Conservation (phyloP, 768 basidiomycete species). For the Boletus speciosus region DNA sequence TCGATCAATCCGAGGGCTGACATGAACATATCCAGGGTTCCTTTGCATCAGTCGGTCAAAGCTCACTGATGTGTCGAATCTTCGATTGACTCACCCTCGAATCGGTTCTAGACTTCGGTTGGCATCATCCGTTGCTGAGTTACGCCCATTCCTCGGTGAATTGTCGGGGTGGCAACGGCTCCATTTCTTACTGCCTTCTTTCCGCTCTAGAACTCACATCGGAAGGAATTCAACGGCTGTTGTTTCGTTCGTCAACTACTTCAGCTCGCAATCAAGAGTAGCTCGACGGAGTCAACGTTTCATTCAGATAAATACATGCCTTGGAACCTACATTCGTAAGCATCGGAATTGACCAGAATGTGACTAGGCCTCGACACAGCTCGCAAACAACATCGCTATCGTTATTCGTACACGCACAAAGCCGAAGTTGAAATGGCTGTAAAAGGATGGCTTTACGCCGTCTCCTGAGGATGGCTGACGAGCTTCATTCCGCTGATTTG, state of each 20-base stretch:
- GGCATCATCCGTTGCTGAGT: not conserved
- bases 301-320: slow-evolving; percentile 7
- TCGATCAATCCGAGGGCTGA: slow-evolving; percentile 9
- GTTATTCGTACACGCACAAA: slow-evolving; percentile 16
- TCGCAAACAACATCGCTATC: not conserved
- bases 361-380: not conserved
- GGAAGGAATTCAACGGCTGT: not conserved
- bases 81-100: slow-evolving; percentile 1
- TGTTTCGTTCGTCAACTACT: not conserved
- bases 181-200: not conserved
- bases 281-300: not conserved
- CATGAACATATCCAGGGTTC: slow-evolving; percentile 9
- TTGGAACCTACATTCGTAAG: not conserved
- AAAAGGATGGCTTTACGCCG: slow-evolving; percentile 10
- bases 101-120: slow-evolving; percentile 5
- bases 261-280: not conserved
- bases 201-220: not conserved
- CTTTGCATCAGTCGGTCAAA: not conserved
- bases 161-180: not conserved
- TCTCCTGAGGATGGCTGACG: slow-evolving; percentile 40
- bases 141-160: not conserved
- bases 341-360: not conserved
- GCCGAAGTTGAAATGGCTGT: not conserved
- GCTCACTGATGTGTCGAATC: not conserved
- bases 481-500: slow-evolving; percentile 45